phyloP scores from a whole-genome alignment of 192 early-diverging fungal genomes.

The Coemansia sp. region DNA sequence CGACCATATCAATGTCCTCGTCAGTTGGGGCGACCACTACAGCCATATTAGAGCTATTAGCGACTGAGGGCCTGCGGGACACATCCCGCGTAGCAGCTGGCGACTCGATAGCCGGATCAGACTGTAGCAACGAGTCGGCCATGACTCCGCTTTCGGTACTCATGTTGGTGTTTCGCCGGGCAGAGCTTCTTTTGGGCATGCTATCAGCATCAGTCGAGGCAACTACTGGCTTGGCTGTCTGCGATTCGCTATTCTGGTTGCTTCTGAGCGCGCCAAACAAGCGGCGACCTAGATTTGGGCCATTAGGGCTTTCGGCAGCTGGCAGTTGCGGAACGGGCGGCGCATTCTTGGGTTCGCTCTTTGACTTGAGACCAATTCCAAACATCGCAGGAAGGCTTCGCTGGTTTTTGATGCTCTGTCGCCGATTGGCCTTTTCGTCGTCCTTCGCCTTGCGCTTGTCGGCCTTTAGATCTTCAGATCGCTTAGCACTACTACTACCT shows the following conservation, averaged over 20 bases:
- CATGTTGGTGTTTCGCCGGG: constrained; percentile 12
- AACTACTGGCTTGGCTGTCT: background rate
- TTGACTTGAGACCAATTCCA: constrained; percentile 43
- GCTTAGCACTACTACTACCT: background rate
- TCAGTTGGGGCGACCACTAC: background rate
- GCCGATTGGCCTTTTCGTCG: constrained; percentile 36
- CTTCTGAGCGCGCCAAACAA: constrained; percentile 40
- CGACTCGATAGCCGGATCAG: constrained; percentile 1
- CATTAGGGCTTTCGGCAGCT: constrained; percentile 4
- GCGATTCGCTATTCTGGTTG: constrained; percentile 26
- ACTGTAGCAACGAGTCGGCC: constrained; percentile 5
- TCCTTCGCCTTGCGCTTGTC: constrained; percentile 32
- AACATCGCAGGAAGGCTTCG: constrained; percentile 56
- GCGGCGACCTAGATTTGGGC: constrained; percentile 42
- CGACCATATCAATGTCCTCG: constrained; percentile 22
- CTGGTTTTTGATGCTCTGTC: constrained; percentile 56
- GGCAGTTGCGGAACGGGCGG: constrained; percentile 48
- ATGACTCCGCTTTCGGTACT: background rate
- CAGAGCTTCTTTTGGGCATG: background rate
- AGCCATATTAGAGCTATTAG: background rate
- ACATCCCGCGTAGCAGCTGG: background rate
- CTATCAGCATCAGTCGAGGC: background rate
- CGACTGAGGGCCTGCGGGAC: background rate
- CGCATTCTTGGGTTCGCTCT: constrained; percentile 25
- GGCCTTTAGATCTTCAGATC: constrained; percentile 4